phyloP scores from a whole-genome alignment of 495 filamentous ascomycete genomes.

The Jackrogersella minutella region DNA sequence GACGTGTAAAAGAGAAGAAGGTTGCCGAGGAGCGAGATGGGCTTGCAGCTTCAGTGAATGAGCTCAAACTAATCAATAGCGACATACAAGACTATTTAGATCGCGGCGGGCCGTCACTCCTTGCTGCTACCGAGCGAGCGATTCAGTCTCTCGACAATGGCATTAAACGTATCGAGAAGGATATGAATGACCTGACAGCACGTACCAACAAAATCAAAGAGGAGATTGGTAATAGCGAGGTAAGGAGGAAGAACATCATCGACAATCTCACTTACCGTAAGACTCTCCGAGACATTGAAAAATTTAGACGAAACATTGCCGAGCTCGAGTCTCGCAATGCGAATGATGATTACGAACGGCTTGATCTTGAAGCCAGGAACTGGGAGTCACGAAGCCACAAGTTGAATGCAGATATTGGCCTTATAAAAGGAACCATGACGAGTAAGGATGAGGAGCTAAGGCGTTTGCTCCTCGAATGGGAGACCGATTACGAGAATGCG shows the following conservation, averaged over 20 bases:
- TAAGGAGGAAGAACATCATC: constrained; percentile 79
- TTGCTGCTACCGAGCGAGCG: constrained; percentile 72
- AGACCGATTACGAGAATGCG: constrained; percentile 85
- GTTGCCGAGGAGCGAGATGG: constrained; percentile 75
- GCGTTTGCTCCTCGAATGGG: constrained; percentile 76
- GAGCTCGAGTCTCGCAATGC: constrained; percentile 83
- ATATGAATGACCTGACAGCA: constrained; percentile 69
- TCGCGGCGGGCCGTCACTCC: constrained; percentile 74
- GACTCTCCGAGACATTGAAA: constrained; percentile 70
- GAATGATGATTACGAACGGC: constrained; percentile 78
- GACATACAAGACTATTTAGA: constrained; percentile 84
- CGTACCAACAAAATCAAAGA: constrained; percentile 80
- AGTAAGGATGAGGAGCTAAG: constrained; percentile 81
- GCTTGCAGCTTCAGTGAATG: constrained; percentile 74
- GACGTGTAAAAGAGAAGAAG: constrained; percentile 75
- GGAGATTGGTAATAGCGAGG: constrained; percentile 76
- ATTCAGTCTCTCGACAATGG: constrained; percentile 72
- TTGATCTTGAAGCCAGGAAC: constrained; percentile 69
- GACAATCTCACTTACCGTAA: constrained; percentile 89
- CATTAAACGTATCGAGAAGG: constrained; percentile 69
- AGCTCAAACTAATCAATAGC: constrained; percentile 75
- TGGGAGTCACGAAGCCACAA: constrained; percentile 68
- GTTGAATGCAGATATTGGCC: constrained; percentile 57
- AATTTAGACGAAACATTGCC: constrained; percentile 71
- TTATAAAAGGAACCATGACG: constrained; percentile 75